These are phyloP conservation scores for Rubus idaeus DNA, from an alignment of 306 rosid genomes.

Conservation along the genomic window DNA sequence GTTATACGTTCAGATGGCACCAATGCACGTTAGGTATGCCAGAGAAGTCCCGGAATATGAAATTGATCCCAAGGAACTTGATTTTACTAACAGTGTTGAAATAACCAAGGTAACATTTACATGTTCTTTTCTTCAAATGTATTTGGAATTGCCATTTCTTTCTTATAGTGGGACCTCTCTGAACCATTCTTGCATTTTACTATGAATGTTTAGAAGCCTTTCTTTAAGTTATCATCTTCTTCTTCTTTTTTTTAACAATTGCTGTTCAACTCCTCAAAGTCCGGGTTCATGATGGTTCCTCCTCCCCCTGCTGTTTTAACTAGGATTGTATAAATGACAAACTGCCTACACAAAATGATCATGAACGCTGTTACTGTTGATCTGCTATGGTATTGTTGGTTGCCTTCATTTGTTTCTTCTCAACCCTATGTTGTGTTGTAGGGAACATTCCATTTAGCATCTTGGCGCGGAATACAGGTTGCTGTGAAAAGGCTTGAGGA, in stretches of 20 bases:
- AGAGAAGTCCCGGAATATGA: constrained; percentile 95
- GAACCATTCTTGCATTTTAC: too few relatives aligned
- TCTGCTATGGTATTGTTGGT: neutral
- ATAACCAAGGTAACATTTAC: constrained; percentile 58
- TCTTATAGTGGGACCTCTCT: neutral
- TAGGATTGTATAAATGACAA: neutral
- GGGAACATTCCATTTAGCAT: constrained; percentile 86
- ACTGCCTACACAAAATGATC: neutral
- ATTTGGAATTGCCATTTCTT: neutral
- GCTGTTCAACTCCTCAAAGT: neutral
- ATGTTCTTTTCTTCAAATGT: neutral
- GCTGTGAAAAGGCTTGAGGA: constrained; percentile 85
- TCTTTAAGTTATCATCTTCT: too few relatives aligned
- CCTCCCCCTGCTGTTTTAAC: too few relatives aligned
- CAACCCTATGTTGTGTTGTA: constrained; percentile 25
- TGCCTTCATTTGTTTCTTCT: neutral
- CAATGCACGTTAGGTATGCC: constrained; percentile 78
- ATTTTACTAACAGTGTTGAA: constrained; percentile 75
- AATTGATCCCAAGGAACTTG: constrained; percentile 83
- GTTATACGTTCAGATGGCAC: constrained; percentile 52
- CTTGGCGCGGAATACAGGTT: constrained; percentile 93
- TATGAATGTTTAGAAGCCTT: neutral
- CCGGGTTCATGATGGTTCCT: neutral
- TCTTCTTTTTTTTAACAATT: neutral
- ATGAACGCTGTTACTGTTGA: neutral